Evolutionary conservation across 2,329 filamentous ascomycete genomes (phyloP).

Genomic region (Trichoderma brevicompactum): DNA sequence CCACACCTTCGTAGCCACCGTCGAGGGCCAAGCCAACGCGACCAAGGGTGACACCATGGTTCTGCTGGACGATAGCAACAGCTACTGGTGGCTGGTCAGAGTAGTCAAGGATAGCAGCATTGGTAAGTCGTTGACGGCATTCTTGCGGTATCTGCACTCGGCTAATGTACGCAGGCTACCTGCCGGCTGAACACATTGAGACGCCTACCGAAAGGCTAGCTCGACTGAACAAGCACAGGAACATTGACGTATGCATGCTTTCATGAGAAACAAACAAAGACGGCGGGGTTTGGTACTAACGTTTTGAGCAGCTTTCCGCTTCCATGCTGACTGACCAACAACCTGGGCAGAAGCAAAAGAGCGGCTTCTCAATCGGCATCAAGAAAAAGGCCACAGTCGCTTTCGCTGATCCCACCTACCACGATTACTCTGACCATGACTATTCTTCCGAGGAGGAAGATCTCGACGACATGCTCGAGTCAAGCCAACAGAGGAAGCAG

Average conservation of each 20-base stretch:
- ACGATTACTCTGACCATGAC: conserved; percentile 84
- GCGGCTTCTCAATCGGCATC: conserved; percentile 71
- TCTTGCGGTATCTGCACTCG: neutral
- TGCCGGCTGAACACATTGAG: conserved; percentile 97
- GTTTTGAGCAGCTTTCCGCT: conserved; percentile 57
- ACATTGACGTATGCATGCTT: conserved; percentile 77
- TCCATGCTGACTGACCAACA: conserved; percentile 64
- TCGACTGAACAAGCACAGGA: conserved; percentile 94
- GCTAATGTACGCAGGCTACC: conserved; percentile 67
- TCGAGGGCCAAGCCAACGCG: conserved; percentile 97
- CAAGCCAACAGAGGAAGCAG: conserved; percentile 39
- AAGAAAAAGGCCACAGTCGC: conserved; percentile 80
- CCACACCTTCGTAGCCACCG: conserved; percentile 96
- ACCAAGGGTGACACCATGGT: conserved; percentile 99
- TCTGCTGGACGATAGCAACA: conserved; percentile 95
- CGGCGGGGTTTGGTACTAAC: neutral
- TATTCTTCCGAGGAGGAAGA: conserved; percentile 78
- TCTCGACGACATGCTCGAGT: conserved; percentile 50
- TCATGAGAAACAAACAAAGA: conserved; percentile 29
- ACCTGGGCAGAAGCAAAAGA: conserved; percentile 71
- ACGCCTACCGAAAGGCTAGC: conserved; percentile 94
- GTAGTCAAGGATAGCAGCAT: conserved; percentile 98
- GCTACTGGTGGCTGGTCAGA: conserved; percentile 98
- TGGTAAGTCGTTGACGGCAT: conserved; percentile 49
- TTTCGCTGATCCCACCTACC: conserved; percentile 83